Conservation (phyloP, 306 rosid genomes). For the Geum urbanum region DNA sequence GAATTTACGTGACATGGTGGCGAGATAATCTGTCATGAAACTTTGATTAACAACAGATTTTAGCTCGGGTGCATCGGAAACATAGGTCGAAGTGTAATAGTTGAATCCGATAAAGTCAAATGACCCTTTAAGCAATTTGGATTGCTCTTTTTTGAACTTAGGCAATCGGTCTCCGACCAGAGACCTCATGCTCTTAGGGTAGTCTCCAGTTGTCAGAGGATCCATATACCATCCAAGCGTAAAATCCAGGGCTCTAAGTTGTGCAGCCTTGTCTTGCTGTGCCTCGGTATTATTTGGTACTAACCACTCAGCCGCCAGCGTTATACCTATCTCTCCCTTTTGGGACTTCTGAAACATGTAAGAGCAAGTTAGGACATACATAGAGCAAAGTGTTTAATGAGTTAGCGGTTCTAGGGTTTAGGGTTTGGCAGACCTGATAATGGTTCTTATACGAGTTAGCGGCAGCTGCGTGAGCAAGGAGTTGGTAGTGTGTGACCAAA, state of each 20-base stretch:
- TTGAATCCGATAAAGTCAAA: constrained; percentile 36
- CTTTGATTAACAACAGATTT: background rate
- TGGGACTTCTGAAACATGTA: constrained; percentile 36
- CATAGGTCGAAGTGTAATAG: constrained; percentile 27
- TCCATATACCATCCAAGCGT: constrained; percentile 56
- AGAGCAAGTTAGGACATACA: too few species aligned
- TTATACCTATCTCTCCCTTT: constrained; percentile 51
- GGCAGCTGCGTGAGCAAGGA: constrained; percentile 50
- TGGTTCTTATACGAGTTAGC: constrained; percentile 36
- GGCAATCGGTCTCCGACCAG: constrained; percentile 31
- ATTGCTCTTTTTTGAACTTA: constrained; percentile 18
- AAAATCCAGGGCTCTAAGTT: constrained; percentile 46
- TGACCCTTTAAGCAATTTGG: constrained; percentile 13
- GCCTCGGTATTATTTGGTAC: constrained; percentile 33
- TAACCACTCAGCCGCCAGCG: constrained; percentile 42
- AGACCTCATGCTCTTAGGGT: constrained; percentile 26
- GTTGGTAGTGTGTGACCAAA: constrained; percentile 34
- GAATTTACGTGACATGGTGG: constrained; percentile 9
- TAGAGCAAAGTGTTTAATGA: background rate
- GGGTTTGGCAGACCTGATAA: constrained; percentile 40
- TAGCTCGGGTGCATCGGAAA: constrained; percentile 12
- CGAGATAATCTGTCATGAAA: constrained; percentile 23
- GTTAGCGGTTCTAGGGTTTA: too few species aligned
- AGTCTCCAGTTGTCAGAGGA: constrained; percentile 32
- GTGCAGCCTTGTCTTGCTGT: constrained; percentile 30